Evolutionary conservation across 2,329 filamentous ascomycete genomes (phyloP).

Genomic region (Aspergillus fumigatiaffinis): DNA sequence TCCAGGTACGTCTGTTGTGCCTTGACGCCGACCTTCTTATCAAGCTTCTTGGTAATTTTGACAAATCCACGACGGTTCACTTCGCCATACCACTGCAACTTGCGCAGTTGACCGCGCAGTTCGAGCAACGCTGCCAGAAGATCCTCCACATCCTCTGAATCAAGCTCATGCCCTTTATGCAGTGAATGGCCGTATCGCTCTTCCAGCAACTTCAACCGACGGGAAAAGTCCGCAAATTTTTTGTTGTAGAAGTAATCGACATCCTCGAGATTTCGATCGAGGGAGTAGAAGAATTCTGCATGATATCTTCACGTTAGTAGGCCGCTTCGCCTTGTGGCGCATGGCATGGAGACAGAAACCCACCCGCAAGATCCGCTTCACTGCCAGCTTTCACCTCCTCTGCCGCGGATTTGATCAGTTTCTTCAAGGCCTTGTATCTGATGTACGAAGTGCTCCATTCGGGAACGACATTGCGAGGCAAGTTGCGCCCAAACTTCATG

Average conservation of each 20-base stretch:
- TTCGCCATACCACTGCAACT: constrained; percentile 96
- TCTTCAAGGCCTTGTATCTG: constrained; percentile 66
- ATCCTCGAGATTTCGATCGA: constrained; percentile 95
- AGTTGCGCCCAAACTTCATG: constrained; percentile 51
- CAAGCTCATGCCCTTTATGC: constrained; percentile 67
- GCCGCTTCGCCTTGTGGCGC: constrained; percentile 6
- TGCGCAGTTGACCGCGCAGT: constrained; percentile 78
- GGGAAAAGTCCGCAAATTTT: constrained; percentile 79
- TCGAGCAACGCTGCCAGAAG: constrained; percentile 86
- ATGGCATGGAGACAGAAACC: constrained; percentile 32
- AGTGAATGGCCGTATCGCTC: constrained; percentile 77
- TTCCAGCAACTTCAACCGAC: constrained; percentile 79
- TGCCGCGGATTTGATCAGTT: constrained; percentile 78
- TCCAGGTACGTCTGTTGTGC: constrained; percentile 83
- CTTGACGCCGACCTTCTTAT: constrained; percentile 81
- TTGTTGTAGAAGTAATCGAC: constrained; percentile 97
- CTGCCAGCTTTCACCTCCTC: constrained; percentile 64
- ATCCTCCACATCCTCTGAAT: constrained; percentile 87
- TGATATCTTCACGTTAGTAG: constrained; percentile 19
- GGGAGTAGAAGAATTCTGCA: constrained; percentile 90
- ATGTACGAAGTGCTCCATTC: constrained; percentile 51
- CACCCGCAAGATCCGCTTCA: constrained; percentile 86
- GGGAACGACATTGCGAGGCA: constrained; percentile 48
- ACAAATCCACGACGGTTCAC: constrained; percentile 93
- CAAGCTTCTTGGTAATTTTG: constrained; percentile 98